Evolutionary conservation across 2,329 filamentous ascomycete genomes (phyloP), one percentile per base, ranked within the genome.

Genomic region (Aspergillus aculeatinus): DNA sequence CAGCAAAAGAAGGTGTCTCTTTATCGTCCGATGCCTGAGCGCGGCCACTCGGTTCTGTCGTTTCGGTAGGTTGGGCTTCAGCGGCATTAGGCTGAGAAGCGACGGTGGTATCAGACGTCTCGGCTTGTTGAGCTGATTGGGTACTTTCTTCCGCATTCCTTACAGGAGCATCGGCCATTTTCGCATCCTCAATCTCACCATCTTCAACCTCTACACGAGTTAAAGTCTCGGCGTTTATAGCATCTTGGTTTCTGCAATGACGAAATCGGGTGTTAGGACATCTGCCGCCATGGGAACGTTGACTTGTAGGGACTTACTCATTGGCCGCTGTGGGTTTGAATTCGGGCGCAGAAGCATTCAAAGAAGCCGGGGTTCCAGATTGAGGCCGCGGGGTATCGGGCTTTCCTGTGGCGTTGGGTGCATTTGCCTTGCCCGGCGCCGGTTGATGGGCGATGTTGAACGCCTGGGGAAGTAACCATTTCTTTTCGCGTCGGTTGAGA

Each of bases 401-500:
- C 58, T 73, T 77, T 21, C 62, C 67, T 59, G 60, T 52, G 47
- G 59, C 60, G 33, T 72, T 73, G 33, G 60, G 44, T 51, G 59
- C 56, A 57, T 62, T 62, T 31, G 52, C 51, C 48, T 67, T 68
- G 47, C 63, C 52, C 10, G 59, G 42, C 19, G 47, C 54, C 48
- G 68, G 59, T 49, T 67, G 61, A 65, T 66, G 68, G 53, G 71
- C 71, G 50, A 78, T 68, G 65, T 76, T 76, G 65, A 82, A 82
- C 3, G 76, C 76, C 59, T 81, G 78, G 7, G 79, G 79, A 42
- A 80, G 71, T 62, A 81, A 72, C 80, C 80, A 82, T 56, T 77
- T 72, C 68, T 81, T 81, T 64, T 81, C 79, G 33, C 80, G 74
- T 52, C 77, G 73, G 61, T 79, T 80, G 31, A 82, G 71, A 60